Evolutionary conservation across 768 basidiomycete genomes (phyloP).

Genomic region (Leccinum ochraceum): DNA sequence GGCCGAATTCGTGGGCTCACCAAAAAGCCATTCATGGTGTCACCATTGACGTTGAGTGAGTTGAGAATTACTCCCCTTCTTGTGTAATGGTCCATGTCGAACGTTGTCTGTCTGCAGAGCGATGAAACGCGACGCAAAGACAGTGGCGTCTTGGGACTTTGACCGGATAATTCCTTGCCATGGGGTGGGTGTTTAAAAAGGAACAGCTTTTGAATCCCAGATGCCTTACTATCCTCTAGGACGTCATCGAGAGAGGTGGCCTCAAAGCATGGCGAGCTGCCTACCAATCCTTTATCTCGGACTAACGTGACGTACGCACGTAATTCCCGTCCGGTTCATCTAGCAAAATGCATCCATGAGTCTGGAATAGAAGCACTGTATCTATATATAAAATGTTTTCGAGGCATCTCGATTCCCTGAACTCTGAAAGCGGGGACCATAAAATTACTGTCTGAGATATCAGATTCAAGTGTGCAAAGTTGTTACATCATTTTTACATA

Average conservation of each 20-base stretch:
- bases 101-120: constrained; percentile 28
- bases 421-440: neutral
- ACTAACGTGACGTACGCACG: constrained; percentile 7
- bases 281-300: constrained; percentile 35
- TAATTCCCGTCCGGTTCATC: neutral
- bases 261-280: constrained; percentile 55
- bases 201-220: neutral
- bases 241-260: constrained; percentile 63
- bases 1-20: constrained; percentile 34
- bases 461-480: neutral
- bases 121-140: constrained; percentile 65
- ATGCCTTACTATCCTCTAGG: constrained; percentile 31
- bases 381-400: constrained; percentile 1
- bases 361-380: constrained; percentile 4
- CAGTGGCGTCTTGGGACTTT: constrained; percentile 73
- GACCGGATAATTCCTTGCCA: constrained; percentile 76
- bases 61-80: neutral
- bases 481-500: neutral
- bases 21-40: constrained; percentile 23
- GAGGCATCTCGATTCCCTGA: neutral
- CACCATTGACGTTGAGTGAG: constrained; percentile 32
- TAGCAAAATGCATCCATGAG: neutral
- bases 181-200: constrained; percentile 38
- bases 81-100: neutral
- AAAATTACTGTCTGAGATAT: neutral